These are phyloP conservation scores for Cladorrhinum sp. DNA, from an alignment of 2,329 filamentous ascomycete species.

Conservation along the genomic window DNA sequence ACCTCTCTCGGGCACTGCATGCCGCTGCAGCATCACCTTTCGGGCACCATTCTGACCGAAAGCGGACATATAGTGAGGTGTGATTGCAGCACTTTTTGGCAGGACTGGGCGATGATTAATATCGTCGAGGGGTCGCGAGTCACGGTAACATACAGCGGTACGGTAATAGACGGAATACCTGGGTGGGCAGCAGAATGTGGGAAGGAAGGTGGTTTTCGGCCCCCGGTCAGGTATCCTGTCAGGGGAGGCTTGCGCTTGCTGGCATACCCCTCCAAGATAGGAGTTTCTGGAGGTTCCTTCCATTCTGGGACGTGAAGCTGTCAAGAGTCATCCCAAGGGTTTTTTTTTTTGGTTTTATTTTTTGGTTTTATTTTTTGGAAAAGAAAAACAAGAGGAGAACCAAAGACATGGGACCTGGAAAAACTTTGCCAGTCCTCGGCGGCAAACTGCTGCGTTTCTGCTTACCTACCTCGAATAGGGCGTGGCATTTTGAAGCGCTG, in stretches of 20 bases:
- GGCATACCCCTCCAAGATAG: constrained; percentile 10
- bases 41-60: neutral
- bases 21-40: neutral
- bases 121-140: neutral
- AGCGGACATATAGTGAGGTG: neutral
- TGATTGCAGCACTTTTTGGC: neutral
- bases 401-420: neutral
- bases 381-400: neutral
- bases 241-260: constrained; percentile 8
- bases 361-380: neutral
- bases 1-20: neutral
- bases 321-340: neutral
- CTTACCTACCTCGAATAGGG: too few species aligned
- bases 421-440: neutral
- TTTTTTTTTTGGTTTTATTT: neutral
- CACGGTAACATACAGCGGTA: neutral
- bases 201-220: neutral
- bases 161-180: neutral
- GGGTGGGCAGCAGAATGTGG: neutral
- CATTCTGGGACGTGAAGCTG: constrained; percentile 11
- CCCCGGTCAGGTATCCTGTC: constrained; percentile 3
- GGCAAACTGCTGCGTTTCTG: neutral
- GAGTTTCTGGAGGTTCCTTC: constrained; percentile 12
- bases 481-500: neutral
- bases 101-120: neutral